Evolutionary conservation across 2,329 filamentous ascomycete genomes (phyloP).

Genomic region (Aspergillus fructus): DNA sequence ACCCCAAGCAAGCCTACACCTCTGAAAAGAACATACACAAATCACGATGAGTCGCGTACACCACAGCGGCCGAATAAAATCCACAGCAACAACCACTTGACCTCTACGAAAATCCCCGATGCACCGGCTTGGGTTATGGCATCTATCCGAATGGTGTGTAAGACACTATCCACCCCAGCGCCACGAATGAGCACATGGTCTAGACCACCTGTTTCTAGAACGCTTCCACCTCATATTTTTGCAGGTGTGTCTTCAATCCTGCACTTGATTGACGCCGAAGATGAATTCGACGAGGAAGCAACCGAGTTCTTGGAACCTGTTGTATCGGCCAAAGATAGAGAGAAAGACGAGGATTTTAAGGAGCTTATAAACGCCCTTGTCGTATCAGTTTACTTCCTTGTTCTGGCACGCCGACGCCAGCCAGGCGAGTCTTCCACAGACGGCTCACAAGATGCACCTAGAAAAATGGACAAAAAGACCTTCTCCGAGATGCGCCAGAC

Average conservation of each 20-base stretch:
- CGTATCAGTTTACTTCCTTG: conserved; percentile 46
- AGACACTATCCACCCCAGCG: conserved; percentile 57
- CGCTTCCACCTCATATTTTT: conserved; percentile 69
- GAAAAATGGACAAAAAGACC: conserved; percentile 42
- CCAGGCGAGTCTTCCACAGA: conserved; percentile 11
- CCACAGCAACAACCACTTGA: conserved; percentile 21
- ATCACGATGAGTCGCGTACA: conserved; percentile 21
- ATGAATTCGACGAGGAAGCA: conserved; percentile 41
- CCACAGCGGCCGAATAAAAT: conserved; percentile 17
- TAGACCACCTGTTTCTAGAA: conserved; percentile 39
- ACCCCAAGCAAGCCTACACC: conserved; percentile 48
- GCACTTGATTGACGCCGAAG: conserved; percentile 49
- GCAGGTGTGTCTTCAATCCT: conserved; percentile 66
- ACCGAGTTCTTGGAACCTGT: conserved; percentile 38
- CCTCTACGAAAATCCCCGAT: conserved; percentile 36
- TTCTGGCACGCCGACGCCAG: conserved; percentile 51
- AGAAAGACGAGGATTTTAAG: conserved; percentile 48
- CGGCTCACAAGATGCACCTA: conserved; percentile 17
- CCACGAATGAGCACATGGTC: conserved; percentile 37
- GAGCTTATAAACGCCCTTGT: conserved; percentile 39
- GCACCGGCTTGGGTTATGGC: conserved; percentile 68
- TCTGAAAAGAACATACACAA: conserved; percentile 30
- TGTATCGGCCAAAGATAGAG: conserved; percentile 43
- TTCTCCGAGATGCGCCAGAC: conserved; percentile 42
- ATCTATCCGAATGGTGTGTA: conserved; percentile 65